Evolutionary conservation across 768 basidiomycete genomes (phyloP), one percentile per base, ranked within the genome.

Genomic region (Albatrellus ellisii): DNA sequence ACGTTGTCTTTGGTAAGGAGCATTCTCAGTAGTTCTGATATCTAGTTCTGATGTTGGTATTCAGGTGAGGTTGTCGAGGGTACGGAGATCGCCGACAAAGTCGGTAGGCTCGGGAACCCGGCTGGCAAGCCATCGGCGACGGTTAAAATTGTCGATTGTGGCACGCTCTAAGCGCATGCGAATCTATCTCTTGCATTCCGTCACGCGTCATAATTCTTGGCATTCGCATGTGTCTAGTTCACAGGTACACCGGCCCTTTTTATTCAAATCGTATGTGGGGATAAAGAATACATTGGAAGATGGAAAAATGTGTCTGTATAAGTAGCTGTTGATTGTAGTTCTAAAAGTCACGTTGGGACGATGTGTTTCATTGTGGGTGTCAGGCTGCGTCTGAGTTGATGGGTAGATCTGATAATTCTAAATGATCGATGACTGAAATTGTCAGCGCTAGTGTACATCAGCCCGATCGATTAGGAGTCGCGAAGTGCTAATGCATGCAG

Each of bases 1-100:
- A 68, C 54, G 62, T 63, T 46, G 65, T 66, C 15, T 68, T 68
- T 48, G 66, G 63, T 36, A n/a, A n/a, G n/a, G n/a, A n/a, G 15
- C 35, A 22, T 36, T 11, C 17, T 7, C 14, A 8, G 9, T 12
- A 12, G 17, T 2, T 37, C 20, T 31, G 41, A 36, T 34, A 29
- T 50, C 45, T 20, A 2, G 6, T 31, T 27, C 12, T 26, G 42
- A 39, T 53, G 7, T 17, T 31, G 29, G 25, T 21, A 11, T 11
- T 21, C 14, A 36, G 35, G 35, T 8, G 66, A 68, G 51, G 65
- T 67, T 37, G 41, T 59, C 40, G 55, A 61, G 26, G 66, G 66
- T 21, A 55, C 66, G 59, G 60, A 62, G 37, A 49, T 68, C 33
- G 64, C 67, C 14, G 51, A 46, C 41, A 51, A 52, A 41, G 55